Percentiles rank a stretch among this genome's conserved stretches.
phyloP scores from a whole-genome alignment of 345 rosid genomes.

The Eucalyptus grandis region DNA sequence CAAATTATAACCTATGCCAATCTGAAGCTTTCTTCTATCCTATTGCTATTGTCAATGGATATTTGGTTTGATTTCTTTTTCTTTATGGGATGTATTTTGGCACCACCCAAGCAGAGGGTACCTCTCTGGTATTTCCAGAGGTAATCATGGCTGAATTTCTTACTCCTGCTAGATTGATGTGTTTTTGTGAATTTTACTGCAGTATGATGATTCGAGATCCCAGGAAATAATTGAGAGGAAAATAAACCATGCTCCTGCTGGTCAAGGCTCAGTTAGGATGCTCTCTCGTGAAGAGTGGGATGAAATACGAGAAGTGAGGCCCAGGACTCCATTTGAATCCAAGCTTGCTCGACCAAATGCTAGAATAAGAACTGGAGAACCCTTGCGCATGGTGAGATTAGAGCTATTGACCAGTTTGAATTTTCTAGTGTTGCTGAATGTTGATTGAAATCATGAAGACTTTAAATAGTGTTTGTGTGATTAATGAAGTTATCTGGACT shows the following conservation, averaged over 20 bases:
- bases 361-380: slow-evolving; percentile 71
- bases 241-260: slow-evolving; percentile 75
- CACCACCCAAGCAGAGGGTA: neutral
- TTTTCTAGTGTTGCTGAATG: neutral
- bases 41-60: neutral
- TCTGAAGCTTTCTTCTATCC: neutral
- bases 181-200: neutral
- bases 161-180: neutral
- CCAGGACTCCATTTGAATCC: slow-evolving; percentile 94
- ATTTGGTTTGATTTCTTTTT: neutral
- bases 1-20: neutral
- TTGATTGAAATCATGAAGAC: neutral
- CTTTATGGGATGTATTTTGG: neutral
- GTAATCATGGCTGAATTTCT: neutral
- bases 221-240: slow-evolving; percentile 85
- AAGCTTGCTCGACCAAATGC: slow-evolving; percentile 89
- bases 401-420: neutral
- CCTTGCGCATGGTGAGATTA: slow-evolving; percentile 37
- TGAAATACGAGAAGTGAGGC: slow-evolving; percentile 73
- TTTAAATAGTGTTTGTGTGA: neutral
- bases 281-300: slow-evolving; percentile 86
- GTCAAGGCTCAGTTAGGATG: slow-evolving; percentile 80
- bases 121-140: neutral
- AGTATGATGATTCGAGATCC: slow-evolving; percentile 73
- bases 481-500: neutral